Evolutionary conservation across 2,329 filamentous ascomycete species (phyloP), one percentile per base, ranked within the genome.

Genomic region (Aspergillus neoniger): DNA sequence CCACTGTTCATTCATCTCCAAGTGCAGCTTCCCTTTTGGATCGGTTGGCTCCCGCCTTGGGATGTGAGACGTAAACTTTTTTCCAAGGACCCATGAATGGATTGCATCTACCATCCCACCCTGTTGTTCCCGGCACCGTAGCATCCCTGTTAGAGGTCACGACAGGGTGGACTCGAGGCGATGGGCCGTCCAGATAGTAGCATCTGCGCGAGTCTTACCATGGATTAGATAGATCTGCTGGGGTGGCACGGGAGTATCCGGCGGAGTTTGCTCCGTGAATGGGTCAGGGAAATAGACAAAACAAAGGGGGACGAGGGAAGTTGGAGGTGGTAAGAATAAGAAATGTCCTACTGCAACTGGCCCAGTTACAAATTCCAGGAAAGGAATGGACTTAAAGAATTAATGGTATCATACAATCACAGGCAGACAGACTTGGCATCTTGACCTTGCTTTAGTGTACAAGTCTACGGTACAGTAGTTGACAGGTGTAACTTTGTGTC

Each of bases 1-100:
- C 41, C 41, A 44, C 41, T 44, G 41, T 19, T 21, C 41, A 44
- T 19, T 12, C 41, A 5, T 21, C 17, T 44, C 12, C 17, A 44
- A 44, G 41, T 44, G 41, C 41, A 44, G 17, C 41, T 44, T 44
- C 41, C 41, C 41, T 12, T 44, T 48, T 48, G 17, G 44, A 48
- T 23, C 21, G 23, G 44, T 25, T 28, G 44, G 12, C 21, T 28
- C 23, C 44, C 23, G 44, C 12, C 44, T 48, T 48, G 44, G 21
- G 17, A 48, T 48, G 44, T 48, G 44, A 48, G 44, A 48, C 44
- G 44, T 48, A 48, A n/a, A 36, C 5, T 36, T 48, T 48, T 48
- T 21, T 8, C 17, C 12, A 25, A 25, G 21, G 44, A 7, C 21
- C 39, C 17, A 43, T 36, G 32, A 12, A 21, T 21, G 9, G 6